Evolutionary conservation across 148 eudicot species (phyloP), one percentile per base, ranked within the genome.

Genomic region (Cornus florida): DNA sequence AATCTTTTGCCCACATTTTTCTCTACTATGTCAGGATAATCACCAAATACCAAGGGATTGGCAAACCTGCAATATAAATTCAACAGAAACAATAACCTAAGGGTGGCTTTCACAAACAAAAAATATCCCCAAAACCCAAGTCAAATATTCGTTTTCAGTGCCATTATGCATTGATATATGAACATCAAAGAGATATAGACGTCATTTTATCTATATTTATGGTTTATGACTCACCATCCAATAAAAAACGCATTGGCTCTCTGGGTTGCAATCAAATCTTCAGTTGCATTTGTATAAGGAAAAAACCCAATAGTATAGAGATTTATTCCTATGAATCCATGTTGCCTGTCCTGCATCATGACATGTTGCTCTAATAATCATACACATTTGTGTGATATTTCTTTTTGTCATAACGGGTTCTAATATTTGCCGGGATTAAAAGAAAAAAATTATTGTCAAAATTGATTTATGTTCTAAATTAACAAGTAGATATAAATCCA

Each of bases 281-380:
- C 83, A 7, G 67, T 85, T 75, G 81, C n/a, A 71, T 85, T 82
- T n/a, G 84, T 82, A 9, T 53, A 68, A 62, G 97, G 91, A 75
- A 41, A 31, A 62, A 72, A 59, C 78, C 81, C 60, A 41, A 7
- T 81, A 12, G 81, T 23, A 77, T 22, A 76, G 20, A 93, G 59
- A 80, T 87, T 90, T 53, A 91, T 67, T 43, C 92, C 97, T 28
- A 93, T 19, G 10, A 76, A 77, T 79, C 97, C 95, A 31, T 83
- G 82, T 77, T 93, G 93, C 60, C 33, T 83, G 10, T 66, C 88
- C 95, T 91, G 81, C 72, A 73, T 60, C 68, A 20, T 31, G 28
- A 69, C 67, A 66, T 65, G 16, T 64, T 43, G 12, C 12, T 3
- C 33, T 39, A 33, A 73, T n/a, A 67, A 9, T 56, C 2, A 39